These are phyloP conservation scores for Leucocoprinus birnbaumii DNA, from an alignment of 768 basidiomycete genomes.

Conservation along the genomic window DNA sequence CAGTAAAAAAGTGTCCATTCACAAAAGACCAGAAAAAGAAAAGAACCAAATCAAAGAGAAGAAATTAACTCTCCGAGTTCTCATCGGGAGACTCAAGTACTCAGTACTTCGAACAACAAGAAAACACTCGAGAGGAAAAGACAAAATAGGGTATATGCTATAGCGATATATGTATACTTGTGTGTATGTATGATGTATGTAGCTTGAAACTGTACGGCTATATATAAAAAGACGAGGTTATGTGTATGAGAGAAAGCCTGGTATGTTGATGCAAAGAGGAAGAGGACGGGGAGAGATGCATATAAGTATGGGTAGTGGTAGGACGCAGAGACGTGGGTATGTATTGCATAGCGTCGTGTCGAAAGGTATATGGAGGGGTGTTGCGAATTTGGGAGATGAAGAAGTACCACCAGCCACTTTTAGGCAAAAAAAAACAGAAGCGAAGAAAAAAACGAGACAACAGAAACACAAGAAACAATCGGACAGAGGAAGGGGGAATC, in stretches of 20 bases:
- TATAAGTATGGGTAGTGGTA: background rate
- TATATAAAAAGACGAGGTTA: conserved; percentile 1
- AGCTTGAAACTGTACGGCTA: background rate
- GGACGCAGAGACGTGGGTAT: too few species aligned
- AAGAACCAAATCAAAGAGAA: too few species aligned
- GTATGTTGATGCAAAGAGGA: background rate
- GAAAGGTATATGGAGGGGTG: background rate
- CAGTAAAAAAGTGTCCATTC: too few species aligned
- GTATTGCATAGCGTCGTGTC: background rate
- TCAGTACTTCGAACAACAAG: background rate
- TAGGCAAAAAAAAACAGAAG: background rate
- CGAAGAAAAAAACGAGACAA: background rate
- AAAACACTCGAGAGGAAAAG: background rate
- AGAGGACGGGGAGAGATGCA: background rate
- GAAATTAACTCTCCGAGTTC: too few species aligned
- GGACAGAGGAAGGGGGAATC: background rate
- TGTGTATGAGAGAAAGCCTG: conserved; percentile 1
- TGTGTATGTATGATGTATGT: background rate
- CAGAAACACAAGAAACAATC: too few species aligned
- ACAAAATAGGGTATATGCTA: conserved; percentile 11
- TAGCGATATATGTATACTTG: conserved; percentile 6
- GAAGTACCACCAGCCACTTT: conserved; percentile 7
- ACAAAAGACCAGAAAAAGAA: too few species aligned
- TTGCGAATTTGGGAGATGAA: background rate
- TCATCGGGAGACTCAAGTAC: too few species aligned